These are phyloP conservation scores for Metschnikowia bowlesiae DNA, from an alignment of 805 yeast species.

Conservation along the genomic window DNA sequence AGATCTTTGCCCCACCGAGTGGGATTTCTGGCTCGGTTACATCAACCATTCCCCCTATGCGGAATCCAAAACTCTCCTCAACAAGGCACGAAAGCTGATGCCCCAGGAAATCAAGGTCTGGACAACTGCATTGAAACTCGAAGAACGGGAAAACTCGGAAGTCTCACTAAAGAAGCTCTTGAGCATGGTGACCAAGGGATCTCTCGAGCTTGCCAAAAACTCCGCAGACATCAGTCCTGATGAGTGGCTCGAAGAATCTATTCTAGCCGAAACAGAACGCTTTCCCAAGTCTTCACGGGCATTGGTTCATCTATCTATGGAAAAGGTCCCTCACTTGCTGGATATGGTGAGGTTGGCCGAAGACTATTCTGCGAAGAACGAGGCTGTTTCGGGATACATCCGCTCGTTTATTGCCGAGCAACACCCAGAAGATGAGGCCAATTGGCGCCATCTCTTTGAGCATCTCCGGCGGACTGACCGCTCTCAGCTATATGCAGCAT, in stretches of 20 bases:
- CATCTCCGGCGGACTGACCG: conserved; percentile 24
- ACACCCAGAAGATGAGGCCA: conserved; percentile 41
- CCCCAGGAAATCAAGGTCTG: conserved; percentile 41
- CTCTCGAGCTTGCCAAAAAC: conserved; percentile 32
- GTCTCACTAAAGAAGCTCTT: conserved; percentile 43
- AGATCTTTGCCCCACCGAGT: conserved; percentile 60
- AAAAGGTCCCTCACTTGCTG: conserved; percentile 18
- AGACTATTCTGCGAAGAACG: conserved; percentile 25
- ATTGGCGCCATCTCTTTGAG: conserved; percentile 48
- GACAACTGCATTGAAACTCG: conserved; percentile 66
- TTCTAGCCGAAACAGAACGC: conserved; percentile 45
- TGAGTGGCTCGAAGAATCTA: conserved; percentile 57
- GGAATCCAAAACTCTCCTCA: conserved; percentile 53
- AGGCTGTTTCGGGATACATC: conserved; percentile 38
- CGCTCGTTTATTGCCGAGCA: conserved; percentile 43
- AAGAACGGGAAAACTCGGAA: conserved; percentile 47
- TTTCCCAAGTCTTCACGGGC: conserved; percentile 49
- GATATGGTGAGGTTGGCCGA: conserved; percentile 30
- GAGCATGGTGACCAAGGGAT: conserved; percentile 47
- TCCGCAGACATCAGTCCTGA: conserved; percentile 22
- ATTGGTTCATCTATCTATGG: conserved; percentile 42
- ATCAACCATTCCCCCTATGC: conserved; percentile 42
- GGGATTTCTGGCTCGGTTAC: conserved; percentile 62
- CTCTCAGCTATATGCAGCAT: conserved; percentile 27
- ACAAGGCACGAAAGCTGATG: conserved; percentile 52